These are phyloP conservation scores for Hypericum perforatum DNA, from an alignment of 345 rosid species.

Conservation along the genomic window DNA sequence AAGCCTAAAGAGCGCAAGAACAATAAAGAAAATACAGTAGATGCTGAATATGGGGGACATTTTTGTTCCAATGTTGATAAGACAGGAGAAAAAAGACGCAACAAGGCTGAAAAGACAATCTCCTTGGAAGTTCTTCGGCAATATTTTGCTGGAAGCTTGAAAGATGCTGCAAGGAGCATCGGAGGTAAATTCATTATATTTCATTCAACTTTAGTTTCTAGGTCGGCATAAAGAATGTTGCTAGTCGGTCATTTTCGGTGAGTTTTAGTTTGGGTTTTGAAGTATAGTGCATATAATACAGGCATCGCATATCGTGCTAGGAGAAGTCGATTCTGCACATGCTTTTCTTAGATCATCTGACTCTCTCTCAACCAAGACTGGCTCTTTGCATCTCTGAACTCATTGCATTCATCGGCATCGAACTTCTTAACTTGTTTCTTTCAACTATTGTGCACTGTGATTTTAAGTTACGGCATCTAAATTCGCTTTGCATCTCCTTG, in stretches of 20 bases:
- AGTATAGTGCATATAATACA: no score
- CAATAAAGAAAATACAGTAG: constrained; percentile 24
- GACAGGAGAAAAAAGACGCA: constrained; percentile 44
- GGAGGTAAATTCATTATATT: constrained; percentile 54
- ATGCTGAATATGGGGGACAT: constrained; percentile 32
- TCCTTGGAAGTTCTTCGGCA: constrained; percentile 63
- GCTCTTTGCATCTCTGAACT: neutral
- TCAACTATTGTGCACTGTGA: no score
- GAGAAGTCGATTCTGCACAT: neutral
- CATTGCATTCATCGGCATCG: no score
- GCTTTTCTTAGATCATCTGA: neutral
- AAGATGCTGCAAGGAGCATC: constrained; percentile 86
- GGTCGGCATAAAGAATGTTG: neutral
- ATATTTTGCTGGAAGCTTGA: constrained; percentile 77
- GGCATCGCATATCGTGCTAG: no score
- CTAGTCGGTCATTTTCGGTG: neutral
- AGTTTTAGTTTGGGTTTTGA: neutral
- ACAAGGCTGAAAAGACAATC: constrained; percentile 60
- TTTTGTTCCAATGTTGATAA: constrained; percentile 23
- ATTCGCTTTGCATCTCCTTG: neutral
- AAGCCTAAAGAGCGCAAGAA: constrained; percentile 18
- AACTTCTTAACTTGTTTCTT: no score
- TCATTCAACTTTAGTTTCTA: neutral
- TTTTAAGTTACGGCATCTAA: no score
- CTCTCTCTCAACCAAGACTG: neutral